These are phyloP conservation scores for Parastagonospora avenae DNA, from an alignment of 2,329 filamentous ascomycete species.

Conservation along the genomic window DNA sequence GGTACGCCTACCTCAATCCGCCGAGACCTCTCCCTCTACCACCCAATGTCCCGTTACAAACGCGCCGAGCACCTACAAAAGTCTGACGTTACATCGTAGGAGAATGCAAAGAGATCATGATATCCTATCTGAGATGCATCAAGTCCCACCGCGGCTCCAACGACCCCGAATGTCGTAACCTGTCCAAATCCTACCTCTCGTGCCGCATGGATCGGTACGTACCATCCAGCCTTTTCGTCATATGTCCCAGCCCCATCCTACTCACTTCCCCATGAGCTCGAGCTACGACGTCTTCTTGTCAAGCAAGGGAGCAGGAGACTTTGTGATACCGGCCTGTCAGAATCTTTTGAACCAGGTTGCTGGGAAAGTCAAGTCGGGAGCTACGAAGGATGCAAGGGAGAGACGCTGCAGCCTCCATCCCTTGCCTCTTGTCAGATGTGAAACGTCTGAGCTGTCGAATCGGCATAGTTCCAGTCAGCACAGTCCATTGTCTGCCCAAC, in stretches of 20 bases:
- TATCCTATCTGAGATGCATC: conserved; percentile 82
- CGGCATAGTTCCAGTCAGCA: conserved; percentile 19
- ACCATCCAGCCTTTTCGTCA: conserved; percentile 17
- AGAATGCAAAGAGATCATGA: conserved; percentile 92
- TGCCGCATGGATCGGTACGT: conserved; percentile 94
- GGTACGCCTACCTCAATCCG: conserved; percentile 56
- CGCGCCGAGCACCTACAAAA: not conserved
- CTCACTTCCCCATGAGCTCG: conserved; percentile 2
- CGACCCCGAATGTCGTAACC: conserved; percentile 78
- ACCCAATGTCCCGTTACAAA: not conserved
- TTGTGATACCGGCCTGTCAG: conserved; percentile 43
- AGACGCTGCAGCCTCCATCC: conserved; percentile 23
- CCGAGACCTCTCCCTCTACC: conserved; percentile 47
- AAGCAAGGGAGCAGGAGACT: conserved; percentile 28
- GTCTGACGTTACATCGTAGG: conserved; percentile 57
- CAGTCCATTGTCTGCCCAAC: conserved; percentile 15
- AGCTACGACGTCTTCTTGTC: conserved; percentile 6
- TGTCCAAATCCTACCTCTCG: conserved; percentile 86
- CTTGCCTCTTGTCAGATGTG: conserved; percentile 32
- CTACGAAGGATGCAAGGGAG: conserved; percentile 29
- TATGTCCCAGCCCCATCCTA: conserved; percentile 14
- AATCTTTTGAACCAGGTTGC: conserved; percentile 32
- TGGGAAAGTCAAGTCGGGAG: conserved; percentile 19
- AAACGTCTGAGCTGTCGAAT: conserved; percentile 33
- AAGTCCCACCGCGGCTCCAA: conserved; percentile 84